Evolutionary conservation across 306 rosid genomes (phyloP).

Genomic region (Cucurbita ficifolia): DNA sequence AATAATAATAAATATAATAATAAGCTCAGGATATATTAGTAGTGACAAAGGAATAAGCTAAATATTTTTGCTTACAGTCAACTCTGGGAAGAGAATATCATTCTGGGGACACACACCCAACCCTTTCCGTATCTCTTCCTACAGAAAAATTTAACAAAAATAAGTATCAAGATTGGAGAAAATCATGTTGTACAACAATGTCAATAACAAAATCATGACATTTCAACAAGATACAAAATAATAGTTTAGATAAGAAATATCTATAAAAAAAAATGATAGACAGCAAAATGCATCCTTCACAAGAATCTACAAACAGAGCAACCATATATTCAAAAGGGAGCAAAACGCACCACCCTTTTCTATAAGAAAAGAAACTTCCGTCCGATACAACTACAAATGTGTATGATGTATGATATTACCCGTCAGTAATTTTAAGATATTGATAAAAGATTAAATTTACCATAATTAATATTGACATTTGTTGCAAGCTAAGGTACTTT

Average conservation of each 20-base stretch:
- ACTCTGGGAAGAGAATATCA: conserved; percentile 85
- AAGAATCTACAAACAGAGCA: neutral
- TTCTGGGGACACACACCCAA: conserved; percentile 94
- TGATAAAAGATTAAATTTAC: too few relatives aligned
- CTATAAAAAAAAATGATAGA: neutral
- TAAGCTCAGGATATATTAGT: neutral
- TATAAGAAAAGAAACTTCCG: neutral
- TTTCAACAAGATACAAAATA: neutral
- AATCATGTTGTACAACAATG: neutral
- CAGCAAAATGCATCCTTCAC: neutral
- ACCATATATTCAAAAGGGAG: neutral
- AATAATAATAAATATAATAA: neutral
- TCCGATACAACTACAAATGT: neutral
- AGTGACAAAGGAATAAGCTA: neutral
- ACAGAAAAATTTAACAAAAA: conserved; percentile 12
- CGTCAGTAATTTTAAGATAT: neutral
- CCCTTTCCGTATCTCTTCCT: conserved; percentile 92
- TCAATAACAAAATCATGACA: neutral
- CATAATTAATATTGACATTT: too few relatives aligned
- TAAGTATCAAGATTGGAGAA: neutral
- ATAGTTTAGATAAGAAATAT: neutral
- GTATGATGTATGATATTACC: neutral
- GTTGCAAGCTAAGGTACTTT: too few relatives aligned
- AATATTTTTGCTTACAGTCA: conserved; percentile 53
- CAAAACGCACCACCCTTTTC: neutral